Evolutionary conservation across 1,284 basidiomycete species (phyloP).

Genomic region (Melampsora occidentalis): DNA sequence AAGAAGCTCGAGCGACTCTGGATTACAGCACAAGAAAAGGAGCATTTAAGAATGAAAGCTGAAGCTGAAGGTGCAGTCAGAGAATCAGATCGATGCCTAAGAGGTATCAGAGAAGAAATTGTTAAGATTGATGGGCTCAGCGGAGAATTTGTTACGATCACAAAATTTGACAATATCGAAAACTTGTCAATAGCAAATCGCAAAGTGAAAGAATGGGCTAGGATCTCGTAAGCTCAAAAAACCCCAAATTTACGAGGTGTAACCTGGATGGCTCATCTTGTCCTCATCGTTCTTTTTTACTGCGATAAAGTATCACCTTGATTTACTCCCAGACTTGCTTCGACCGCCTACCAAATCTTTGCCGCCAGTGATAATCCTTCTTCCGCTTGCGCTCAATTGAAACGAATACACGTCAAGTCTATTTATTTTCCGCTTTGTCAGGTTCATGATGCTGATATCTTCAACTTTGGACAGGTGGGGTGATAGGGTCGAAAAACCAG

Average conservation of each 20-base stretch:
- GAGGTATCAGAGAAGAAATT: conserved; percentile 85
- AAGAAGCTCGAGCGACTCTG: conserved; percentile 74
- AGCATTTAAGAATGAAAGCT: conserved; percentile 74
- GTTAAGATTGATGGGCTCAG: conserved; percentile 83
- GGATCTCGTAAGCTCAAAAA: conserved; percentile 73
- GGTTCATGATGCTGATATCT: background rate
- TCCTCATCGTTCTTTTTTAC: background rate
- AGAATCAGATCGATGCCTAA: conserved; percentile 76
- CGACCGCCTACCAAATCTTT: conserved; percentile 91
- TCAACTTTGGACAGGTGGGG: conserved; percentile 77
- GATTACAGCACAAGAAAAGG: conserved; percentile 86
- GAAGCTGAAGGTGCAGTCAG: conserved; percentile 85
- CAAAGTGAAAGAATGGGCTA: conserved; percentile 90
- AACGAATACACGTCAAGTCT: conserved; percentile 71
- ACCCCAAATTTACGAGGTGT: conserved; percentile 31
- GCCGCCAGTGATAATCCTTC: conserved; percentile 90
- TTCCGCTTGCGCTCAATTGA: conserved; percentile 79
- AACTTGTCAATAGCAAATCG: conserved; percentile 80
- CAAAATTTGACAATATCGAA: conserved; percentile 71
- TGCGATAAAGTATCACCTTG: conserved; percentile 9
- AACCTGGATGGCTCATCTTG: conserved; percentile 35
- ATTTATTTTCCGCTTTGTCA: background rate
- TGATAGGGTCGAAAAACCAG: conserved; percentile 89
- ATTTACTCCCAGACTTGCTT: conserved; percentile 69
- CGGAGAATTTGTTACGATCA: conserved; percentile 81